These are phyloP conservation scores for Aspergillus jensenii DNA, from an alignment of 2,329 filamentous ascomycete species.

Conservation along the genomic window DNA sequence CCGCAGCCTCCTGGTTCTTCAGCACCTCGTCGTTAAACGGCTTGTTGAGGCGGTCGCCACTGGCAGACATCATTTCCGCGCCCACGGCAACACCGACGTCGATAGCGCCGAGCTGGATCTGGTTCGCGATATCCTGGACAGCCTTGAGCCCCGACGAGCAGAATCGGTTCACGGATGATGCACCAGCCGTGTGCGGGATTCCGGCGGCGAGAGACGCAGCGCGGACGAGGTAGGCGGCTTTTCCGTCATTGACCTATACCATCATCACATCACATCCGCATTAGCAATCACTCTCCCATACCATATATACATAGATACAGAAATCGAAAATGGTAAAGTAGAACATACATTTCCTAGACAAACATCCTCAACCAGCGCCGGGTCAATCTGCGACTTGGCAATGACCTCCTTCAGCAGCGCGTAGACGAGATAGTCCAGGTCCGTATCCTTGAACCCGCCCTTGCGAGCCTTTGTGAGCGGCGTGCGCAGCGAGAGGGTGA, in stretches of 20 bases:
- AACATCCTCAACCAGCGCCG: constrained; percentile 81
- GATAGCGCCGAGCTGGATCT: constrained; percentile 77
- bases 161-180: constrained; percentile 87
- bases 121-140: constrained; percentile 88
- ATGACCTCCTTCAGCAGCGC: constrained; percentile 75
- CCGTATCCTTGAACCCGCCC: constrained; percentile 93
- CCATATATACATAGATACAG: not conserved
- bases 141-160: constrained; percentile 96
- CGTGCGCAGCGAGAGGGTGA: constrained; percentile 87
- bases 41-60: constrained; percentile 67
- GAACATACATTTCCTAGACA: constrained; percentile 79
- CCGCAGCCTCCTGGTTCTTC: constrained; percentile 71
- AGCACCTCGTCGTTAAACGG: constrained; percentile 78
- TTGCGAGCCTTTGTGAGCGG: constrained; percentile 85
- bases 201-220: constrained; percentile 87
- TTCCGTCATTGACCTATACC: constrained; percentile 71
- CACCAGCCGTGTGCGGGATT: constrained; percentile 84
- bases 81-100: constrained; percentile 85
- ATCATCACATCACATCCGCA: not conserved
- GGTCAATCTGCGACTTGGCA: constrained; percentile 73
- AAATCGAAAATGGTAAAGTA: not conserved
- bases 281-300: not conserved
- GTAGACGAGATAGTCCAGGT: constrained; percentile 81
- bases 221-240: constrained; percentile 87
- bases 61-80: constrained; percentile 81